Percentiles rank a stretch among this genome's conserved stretches.
These are phyloP conservation scores for Daldinia decipiens DNA, from an alignment of 495 filamentous ascomycete genomes.

Conservation along the genomic window DNA sequence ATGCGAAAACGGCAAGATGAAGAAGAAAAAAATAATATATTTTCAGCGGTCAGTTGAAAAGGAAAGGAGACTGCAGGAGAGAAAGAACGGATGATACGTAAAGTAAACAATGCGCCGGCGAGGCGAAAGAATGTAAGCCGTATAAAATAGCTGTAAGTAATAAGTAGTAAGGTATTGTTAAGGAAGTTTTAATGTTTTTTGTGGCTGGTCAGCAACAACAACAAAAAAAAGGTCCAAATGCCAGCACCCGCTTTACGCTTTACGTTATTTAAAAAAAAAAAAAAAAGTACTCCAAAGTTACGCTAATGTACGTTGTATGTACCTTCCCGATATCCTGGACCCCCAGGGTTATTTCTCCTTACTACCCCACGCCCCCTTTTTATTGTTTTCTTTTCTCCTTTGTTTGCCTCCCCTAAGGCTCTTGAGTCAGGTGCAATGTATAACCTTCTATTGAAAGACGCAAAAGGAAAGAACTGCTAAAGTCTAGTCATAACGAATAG, in stretches of 20 bases:
- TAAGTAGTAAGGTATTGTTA: conserved; percentile 1
- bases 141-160: conserved; percentile 18
- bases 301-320: conserved; percentile 9
- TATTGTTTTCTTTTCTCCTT: conserved; percentile 6
- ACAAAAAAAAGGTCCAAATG: conserved; percentile 23
- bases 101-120: conserved; percentile 40
- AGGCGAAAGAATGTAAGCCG: conserved; percentile 42
- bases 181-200: conserved; percentile 17
- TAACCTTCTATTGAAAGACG: conserved; percentile 10
- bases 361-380: conserved; percentile 16
- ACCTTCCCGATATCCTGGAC: conserved; percentile 29
- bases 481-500: conserved; percentile 8
- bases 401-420: conserved; percentile 26
- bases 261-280: conserved; percentile 12
- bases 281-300: conserved; percentile 7
- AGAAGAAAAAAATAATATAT: conserved; percentile 7
- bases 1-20: conserved; percentile 3
- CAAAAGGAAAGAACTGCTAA: conserved; percentile 20
- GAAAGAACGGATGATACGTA: conserved; percentile 32
- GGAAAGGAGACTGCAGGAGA: conserved; percentile 10
- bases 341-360: conserved; percentile 11
- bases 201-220: conserved; percentile 35
- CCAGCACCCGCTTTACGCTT: conserved; percentile 22
- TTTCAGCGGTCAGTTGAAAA: conserved; percentile 12
- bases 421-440: conserved; percentile 25